Evolutionary conservation across 2,329 filamentous ascomycete genomes (phyloP).

Genomic region (Penicillium sp.): DNA sequence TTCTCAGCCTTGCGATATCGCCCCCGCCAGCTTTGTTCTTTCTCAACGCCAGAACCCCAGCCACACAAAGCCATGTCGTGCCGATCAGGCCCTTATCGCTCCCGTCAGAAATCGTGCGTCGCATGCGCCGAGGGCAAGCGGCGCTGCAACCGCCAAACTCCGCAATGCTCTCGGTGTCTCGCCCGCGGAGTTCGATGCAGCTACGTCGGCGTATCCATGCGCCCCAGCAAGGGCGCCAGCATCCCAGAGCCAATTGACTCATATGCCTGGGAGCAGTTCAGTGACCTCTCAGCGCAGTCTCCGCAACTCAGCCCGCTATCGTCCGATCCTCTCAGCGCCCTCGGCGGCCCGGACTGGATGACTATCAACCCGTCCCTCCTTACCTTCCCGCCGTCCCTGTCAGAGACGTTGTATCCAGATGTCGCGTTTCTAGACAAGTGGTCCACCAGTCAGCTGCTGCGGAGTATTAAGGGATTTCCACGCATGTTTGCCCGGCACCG

Average conservation of each 20-base stretch:
- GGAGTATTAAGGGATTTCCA: slow-evolving; percentile 7
- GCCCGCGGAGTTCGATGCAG: slow-evolving; percentile 9
- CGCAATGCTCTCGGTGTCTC: slow-evolving; percentile 16
- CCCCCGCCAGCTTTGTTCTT: neutral
- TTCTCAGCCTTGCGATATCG: slow-evolving; percentile 1
- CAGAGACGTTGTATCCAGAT: slow-evolving; percentile 3
- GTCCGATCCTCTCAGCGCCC: neutral
- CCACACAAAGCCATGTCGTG: slow-evolving; percentile 4
- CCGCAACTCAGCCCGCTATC: too few relatives aligned
- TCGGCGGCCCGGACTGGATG: neutral
- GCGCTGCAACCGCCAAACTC: slow-evolving; percentile 16
- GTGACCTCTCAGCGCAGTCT: neutral
- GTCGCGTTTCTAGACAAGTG: slow-evolving; percentile 6
- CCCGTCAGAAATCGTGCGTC: slow-evolving; percentile 16
- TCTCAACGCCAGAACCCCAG: neutral
- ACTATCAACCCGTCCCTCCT: slow-evolving; percentile 1
- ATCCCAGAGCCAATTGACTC: neutral
- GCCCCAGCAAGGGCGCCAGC: neutral
- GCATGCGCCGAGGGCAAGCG: slow-evolving; percentile 15
- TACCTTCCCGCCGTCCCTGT: neutral
- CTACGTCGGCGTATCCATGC: slow-evolving; percentile 5
- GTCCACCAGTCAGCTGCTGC: slow-evolving; percentile 4
- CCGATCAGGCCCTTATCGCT: slow-evolving; percentile 1
- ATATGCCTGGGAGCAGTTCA: neutral
- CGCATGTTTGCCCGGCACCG: slow-evolving; percentile 6